Base-by-base conservation (phyloP, 2,329 filamentous ascomycete species). In the Mollisiaceae sp. region DNA sequence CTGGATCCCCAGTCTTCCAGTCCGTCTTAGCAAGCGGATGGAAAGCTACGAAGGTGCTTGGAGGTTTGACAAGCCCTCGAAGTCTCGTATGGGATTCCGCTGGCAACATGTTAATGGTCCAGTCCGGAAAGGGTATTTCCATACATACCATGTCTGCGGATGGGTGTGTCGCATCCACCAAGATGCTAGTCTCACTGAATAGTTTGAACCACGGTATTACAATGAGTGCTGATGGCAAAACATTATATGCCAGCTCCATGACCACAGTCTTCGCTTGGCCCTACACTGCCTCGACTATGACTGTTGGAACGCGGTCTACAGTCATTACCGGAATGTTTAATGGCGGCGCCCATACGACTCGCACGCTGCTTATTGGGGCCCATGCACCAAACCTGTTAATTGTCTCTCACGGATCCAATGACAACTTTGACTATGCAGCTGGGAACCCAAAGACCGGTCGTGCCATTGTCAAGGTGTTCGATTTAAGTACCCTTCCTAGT, bases 391-490 rank as follows among this genome's bases (percentile, higher is more conserved):
- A 71, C 39, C 24, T 71, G 15, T 59, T 69, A 4, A 55, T 69
- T 18, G 67, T 71, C 47, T 68, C 66, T 41, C 69, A 69, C 45
- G 67, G 69, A 6, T 69, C 69, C 45, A 65, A 64, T 20, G 67
- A 60, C 14, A 71, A 71, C 43, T 59, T 65, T 5, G 69, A 69
- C 57, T 59, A 57, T 18, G 47, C 69, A 12, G 35, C 67, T 12
- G 65, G 59, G 6, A 65, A 65, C 36, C 22, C 54, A 32, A 54
- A 55, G 1, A 66, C 67, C 8, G 65, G 57, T 41, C 69, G 69
- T 55, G 65, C 69, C 6, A 66, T 68, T 36, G 55, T 71, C 32
- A 71, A 71, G 36, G 69, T 69, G 0, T 71, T 71, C 39, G 64
- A 71, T 39, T 39, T 71, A 27, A 63, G 27, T 32, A 57, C 47